Conservation (phyloP, 202 grass and related monocot species). For the Bolboschoenoplectus hybrid region DNA sequence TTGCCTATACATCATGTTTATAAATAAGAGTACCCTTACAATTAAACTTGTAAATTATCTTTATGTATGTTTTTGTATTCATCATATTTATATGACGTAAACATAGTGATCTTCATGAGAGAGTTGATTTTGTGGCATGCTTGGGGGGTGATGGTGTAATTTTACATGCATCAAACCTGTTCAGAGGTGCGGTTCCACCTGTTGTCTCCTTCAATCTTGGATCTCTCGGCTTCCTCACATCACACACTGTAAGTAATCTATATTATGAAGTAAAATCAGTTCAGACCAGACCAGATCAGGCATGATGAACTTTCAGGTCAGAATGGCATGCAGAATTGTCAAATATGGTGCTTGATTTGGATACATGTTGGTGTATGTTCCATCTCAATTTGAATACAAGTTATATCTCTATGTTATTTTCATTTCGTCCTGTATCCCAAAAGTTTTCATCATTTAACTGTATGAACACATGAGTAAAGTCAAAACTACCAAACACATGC, state of each 20-base stretch:
- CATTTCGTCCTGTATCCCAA: neutral
- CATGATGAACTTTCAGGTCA: neutral
- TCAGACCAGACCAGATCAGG: constrained; percentile 9
- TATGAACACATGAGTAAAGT: neutral
- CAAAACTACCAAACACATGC: neutral
- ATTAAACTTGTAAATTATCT: constrained; percentile 39
- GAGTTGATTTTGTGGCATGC: constrained; percentile 98
- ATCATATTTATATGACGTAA: constrained; percentile 43
- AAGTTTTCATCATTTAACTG: neutral
- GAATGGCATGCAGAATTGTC: constrained; percentile 11
- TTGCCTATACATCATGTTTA: neutral
- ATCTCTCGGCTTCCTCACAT: constrained; percentile 98
- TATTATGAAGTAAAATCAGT: constrained; percentile 4
- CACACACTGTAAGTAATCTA: constrained; percentile 71
- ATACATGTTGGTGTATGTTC: neutral
- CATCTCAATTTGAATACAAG: neutral
- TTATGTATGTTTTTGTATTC: neutral
- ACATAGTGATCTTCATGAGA: constrained; percentile 89
- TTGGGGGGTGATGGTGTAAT: constrained; percentile 99
- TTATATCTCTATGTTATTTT: neutral
- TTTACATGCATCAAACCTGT: constrained; percentile 95
- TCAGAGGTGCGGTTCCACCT: constrained; percentile 90
- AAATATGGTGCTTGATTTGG: neutral
- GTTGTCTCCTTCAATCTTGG: constrained; percentile 98
- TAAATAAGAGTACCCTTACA: constrained; percentile 1